Evolutionary conservation across 805 yeast genomes (phyloP).

Genomic region (Teunomyces lycoperdinae): DNA sequence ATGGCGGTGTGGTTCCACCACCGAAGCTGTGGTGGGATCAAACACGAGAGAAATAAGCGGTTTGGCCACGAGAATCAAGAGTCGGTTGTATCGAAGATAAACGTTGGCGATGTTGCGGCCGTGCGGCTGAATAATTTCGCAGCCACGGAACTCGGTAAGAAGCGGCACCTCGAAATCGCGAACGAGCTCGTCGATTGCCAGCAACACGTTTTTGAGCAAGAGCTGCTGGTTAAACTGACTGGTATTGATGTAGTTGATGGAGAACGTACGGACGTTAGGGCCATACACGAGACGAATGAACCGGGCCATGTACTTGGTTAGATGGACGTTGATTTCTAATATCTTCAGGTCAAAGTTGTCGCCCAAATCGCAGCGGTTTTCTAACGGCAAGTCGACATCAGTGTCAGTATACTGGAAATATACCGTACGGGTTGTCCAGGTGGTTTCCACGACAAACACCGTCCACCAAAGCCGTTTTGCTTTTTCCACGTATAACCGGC

Average conservation of each 20-base stretch:
- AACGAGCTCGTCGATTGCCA: slow-evolving; percentile 27
- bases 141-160: slow-evolving; percentile 19
- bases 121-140: slow-evolving; percentile 16
- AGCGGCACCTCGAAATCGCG: slow-evolving; percentile 31
- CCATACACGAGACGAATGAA: slow-evolving; percentile 36
- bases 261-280: slow-evolving; percentile 38
- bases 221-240: slow-evolving; percentile 36
- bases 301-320: slow-evolving; percentile 37
- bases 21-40: slow-evolving; percentile 17
- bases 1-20: slow-evolving; percentile 18
- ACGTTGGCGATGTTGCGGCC: slow-evolving; percentile 33
- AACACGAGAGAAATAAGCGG: slow-evolving; percentile 35
- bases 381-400: slow-evolving; percentile 40
- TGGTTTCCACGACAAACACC: slow-evolving; percentile 35
- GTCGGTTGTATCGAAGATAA: slow-evolving; percentile 34
- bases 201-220: slow-evolving; percentile 29
- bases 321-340: slow-evolving; percentile 37
- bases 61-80: slow-evolving; percentile 28
- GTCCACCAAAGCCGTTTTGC: slow-evolving; percentile 43
- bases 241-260: slow-evolving; percentile 40
- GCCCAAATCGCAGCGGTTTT: slow-evolving; percentile 24
- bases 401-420: slow-evolving; percentile 43
- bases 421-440: slow-evolving; percentile 40
- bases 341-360: slow-evolving; percentile 29
- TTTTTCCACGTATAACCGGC: slow-evolving; percentile 20